A percentile compares a stretch with the other conserved stretches of the same genome.
Conservation (phyloP, 805 yeast genomes). For the Teunomyces pallodes region DNA sequence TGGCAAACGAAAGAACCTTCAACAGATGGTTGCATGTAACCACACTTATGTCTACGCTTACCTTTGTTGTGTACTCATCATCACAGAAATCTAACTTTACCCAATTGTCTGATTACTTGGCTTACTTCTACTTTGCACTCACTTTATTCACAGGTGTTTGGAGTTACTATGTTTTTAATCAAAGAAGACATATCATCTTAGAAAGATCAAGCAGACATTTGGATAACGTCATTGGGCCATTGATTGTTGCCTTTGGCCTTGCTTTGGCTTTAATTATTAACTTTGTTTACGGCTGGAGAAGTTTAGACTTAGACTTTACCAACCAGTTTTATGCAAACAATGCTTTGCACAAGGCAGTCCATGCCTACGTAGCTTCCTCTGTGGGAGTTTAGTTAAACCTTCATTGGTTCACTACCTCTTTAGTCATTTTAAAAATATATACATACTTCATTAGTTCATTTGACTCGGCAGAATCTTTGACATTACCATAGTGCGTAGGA, state of each 20-base stretch:
- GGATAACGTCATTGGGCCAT: constrained; percentile 88
- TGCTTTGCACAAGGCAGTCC: constrained; percentile 33
- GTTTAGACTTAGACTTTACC: constrained; percentile 22
- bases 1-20: constrained; percentile 97
- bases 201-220: constrained; percentile 83
- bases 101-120: constrained; percentile 62
- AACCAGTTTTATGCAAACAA: constrained; percentile 29
- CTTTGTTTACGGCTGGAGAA: constrained; percentile 60
- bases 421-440: background rate
- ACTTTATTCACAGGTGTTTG: constrained; percentile 83
- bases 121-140: constrained; percentile 75
- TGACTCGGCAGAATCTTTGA: too few relatives aligned
- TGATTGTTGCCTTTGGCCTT: constrained; percentile 71
- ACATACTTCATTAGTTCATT: background rate
- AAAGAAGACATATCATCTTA: constrained; percentile 68
- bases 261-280: constrained; percentile 65
- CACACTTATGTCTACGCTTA: constrained; percentile 75
- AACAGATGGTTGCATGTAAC: constrained; percentile 93
- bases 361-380: constrained; percentile 29
- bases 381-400: background rate
- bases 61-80: constrained; percentile 80
- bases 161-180: constrained; percentile 80
- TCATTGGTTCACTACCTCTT: background rate
- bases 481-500: too few relatives aligned
- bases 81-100: constrained; percentile 65